Percentiles rank a stretch among this genome's conserved stretches.
These are phyloP conservation scores for Aspergillus affinis DNA, from an alignment of 495 filamentous ascomycete genomes.

Conservation along the genomic window DNA sequence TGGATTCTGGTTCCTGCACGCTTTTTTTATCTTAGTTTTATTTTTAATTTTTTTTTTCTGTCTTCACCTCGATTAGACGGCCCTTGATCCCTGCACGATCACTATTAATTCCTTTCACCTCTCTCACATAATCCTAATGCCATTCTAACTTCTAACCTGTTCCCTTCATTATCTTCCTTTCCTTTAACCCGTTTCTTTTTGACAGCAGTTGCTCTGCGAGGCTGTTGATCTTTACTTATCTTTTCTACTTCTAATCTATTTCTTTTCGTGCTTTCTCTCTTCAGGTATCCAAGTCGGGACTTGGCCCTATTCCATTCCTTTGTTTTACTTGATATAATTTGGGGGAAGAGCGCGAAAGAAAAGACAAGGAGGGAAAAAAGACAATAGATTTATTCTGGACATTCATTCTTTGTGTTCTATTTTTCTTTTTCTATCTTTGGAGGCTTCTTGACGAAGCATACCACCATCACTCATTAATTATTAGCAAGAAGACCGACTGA, in stretches of 20 bases:
- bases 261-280: slow-evolving; percentile 15
- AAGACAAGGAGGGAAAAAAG: not conserved
- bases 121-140: not conserved
- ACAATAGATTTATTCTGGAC: not conserved
- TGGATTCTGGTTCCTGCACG: not conserved
- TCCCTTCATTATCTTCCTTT: slow-evolving; percentile 3
- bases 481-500: not conserved
- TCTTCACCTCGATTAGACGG: not conserved
- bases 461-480: not conserved
- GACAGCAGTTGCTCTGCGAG: slow-evolving; percentile 13
- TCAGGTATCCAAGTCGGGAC: slow-evolving; percentile 23
- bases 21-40: not conserved
- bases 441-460: not conserved
- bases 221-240: slow-evolving; percentile 18
- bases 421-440: not conserved
- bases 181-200: slow-evolving; percentile 6
- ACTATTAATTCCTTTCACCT: not conserved
- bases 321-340: slow-evolving; percentile 4
- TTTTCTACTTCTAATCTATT: slow-evolving; percentile 25
- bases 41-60: not conserved
- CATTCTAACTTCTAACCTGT: slow-evolving; percentile 5
- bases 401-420: not conserved
- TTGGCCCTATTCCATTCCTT: slow-evolving; percentile 15
- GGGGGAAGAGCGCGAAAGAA: not conserved
- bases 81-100: not conserved